Conservation (phyloP, 2,329 filamentous ascomycete species). For the Cladosporium austrohemisphaericum region DNA sequence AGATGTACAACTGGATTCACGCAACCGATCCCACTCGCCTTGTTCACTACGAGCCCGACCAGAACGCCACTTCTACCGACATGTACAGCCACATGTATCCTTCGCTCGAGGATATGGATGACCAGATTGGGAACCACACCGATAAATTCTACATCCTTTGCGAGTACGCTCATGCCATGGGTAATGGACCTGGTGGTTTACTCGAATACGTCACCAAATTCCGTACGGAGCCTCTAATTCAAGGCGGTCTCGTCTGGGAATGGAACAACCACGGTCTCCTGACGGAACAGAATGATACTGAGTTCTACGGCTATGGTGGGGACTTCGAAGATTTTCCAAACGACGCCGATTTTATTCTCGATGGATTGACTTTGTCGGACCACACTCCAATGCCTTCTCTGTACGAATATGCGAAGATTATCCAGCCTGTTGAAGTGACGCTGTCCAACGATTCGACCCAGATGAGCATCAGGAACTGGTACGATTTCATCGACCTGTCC, state of each 20-base stretch:
- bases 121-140: slow-evolving; percentile 21
- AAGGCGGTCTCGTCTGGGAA: slow-evolving; percentile 54
- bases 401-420: slow-evolving; percentile 40
- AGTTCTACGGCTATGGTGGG: slow-evolving; percentile 39
- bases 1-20: slow-evolving; percentile 63
- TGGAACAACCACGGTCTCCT: slow-evolving; percentile 42
- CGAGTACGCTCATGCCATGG: slow-evolving; percentile 61
- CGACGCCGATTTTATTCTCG: slow-evolving; percentile 41
- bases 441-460: slow-evolving; percentile 18
- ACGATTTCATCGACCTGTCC: slow-evolving; percentile 28
- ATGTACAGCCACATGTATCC: slow-evolving; percentile 68
- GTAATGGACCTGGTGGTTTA: slow-evolving; percentile 62
- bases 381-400: slow-evolving; percentile 38
- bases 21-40: slow-evolving; percentile 53
- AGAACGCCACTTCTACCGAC: slow-evolving; percentile 55
- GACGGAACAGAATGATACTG: slow-evolving; percentile 32
- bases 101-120: slow-evolving; percentile 44
- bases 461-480: slow-evolving; percentile 37
- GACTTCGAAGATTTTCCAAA: slow-evolving; percentile 39
- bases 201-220: slow-evolving; percentile 57
- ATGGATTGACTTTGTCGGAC: slow-evolving; percentile 38
- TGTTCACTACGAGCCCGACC: slow-evolving; percentile 64
- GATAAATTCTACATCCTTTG: slow-evolving; percentile 54
- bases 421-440: slow-evolving; percentile 36
- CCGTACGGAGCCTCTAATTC: slow-evolving; percentile 54